Percentiles rank a stretch among this genome's conserved stretches.
These are phyloP conservation scores for Exophiala sideris DNA, from an alignment of 2,329 filamentous ascomycete genomes.

Conservation along the genomic window DNA sequence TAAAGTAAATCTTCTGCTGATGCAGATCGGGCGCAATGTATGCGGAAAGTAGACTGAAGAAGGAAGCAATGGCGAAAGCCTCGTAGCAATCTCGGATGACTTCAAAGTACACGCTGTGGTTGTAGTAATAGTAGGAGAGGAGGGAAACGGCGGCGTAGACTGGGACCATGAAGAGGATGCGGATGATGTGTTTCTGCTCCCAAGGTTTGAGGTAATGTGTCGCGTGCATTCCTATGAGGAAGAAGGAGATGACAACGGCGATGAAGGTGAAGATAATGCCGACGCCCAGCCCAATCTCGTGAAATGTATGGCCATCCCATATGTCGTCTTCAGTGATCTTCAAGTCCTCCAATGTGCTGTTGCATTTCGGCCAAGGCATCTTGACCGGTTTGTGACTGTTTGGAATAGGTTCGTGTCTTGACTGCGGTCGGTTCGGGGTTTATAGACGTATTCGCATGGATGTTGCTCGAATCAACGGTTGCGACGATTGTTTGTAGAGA, in stretches of 20 bases:
- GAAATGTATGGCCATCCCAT: conserved; percentile 55
- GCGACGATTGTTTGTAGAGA: neutral
- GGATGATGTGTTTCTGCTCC: conserved; percentile 70
- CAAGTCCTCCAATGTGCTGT: conserved; percentile 48
- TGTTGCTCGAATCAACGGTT: neutral
- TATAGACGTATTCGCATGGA: neutral
- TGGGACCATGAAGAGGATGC: conserved; percentile 84
- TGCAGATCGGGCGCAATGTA: conserved; percentile 76
- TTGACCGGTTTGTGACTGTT: conserved; percentile 2
- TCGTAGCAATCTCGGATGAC: conserved; percentile 83
- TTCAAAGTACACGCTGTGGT: conserved; percentile 74
- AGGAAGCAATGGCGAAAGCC: conserved; percentile 81
- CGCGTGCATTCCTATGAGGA: conserved; percentile 56
- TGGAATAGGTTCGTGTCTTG: neutral
- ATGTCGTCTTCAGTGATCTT: conserved; percentile 45
- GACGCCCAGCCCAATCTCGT: conserved; percentile 54
- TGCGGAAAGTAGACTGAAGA: conserved; percentile 78
- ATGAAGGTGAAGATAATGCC: conserved; percentile 53
- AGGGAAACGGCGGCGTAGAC: conserved; percentile 74
- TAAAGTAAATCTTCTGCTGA: conserved; percentile 77
- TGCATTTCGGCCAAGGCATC: conserved; percentile 49
- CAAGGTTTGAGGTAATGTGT: conserved; percentile 58
- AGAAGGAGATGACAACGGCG: conserved; percentile 50
- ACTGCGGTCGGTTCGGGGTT: too few relatives aligned
- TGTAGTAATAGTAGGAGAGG: conserved; percentile 70